Percentiles rank a stretch among this genome's conserved stretches.
phyloP scores from a whole-genome alignment of 768 basidiomycete species.

The Cyclocybe cylindracea region DNA sequence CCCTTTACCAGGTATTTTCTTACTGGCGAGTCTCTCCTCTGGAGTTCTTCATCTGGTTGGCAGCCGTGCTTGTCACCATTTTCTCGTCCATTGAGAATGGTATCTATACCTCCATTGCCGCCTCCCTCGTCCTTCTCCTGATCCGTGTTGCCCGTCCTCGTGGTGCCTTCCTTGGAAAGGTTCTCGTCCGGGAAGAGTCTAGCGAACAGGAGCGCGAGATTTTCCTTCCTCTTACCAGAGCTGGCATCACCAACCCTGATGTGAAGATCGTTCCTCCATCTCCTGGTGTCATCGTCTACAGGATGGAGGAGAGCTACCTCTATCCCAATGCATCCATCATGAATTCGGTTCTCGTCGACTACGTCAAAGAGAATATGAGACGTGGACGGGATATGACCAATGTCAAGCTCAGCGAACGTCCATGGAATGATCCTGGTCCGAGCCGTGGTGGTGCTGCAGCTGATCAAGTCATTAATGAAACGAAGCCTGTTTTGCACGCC shows the following conservation, averaged over 20 bases:
- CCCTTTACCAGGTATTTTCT: constrained; percentile 58
- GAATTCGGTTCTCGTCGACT: constrained; percentile 75
- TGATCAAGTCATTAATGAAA: constrained; percentile 50
- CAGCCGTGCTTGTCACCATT: constrained; percentile 85
- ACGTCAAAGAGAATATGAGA: constrained; percentile 77
- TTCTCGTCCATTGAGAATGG: constrained; percentile 96
- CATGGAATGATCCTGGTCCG: constrained; percentile 95
- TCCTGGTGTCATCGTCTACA: constrained; percentile 89
- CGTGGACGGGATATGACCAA: constrained; percentile 72
- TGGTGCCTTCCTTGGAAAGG: constrained; percentile 89
- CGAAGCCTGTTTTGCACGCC: constrained; percentile 73
- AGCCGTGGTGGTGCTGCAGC: constrained; percentile 42
- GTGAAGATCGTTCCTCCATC: constrained; percentile 76
- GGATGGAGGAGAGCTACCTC: constrained; percentile 87
- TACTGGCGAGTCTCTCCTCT: constrained; percentile 96
- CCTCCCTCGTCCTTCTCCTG: constrained; percentile 79
- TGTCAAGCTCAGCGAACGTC: constrained; percentile 70
- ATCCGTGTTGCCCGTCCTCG: constrained; percentile 87
- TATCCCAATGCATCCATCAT: constrained; percentile 76
- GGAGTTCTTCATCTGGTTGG: constrained; percentile 87
- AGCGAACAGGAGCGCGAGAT: constrained; percentile 62
- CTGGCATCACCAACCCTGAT: constrained; percentile 64
- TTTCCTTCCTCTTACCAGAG: constrained; percentile 73
- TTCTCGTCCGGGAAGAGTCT: constrained; percentile 52
- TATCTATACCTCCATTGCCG: constrained; percentile 83